These are phyloP conservation scores for Butyriboletus loyo DNA, from an alignment of 768 basidiomycete species.

Conservation along the genomic window DNA sequence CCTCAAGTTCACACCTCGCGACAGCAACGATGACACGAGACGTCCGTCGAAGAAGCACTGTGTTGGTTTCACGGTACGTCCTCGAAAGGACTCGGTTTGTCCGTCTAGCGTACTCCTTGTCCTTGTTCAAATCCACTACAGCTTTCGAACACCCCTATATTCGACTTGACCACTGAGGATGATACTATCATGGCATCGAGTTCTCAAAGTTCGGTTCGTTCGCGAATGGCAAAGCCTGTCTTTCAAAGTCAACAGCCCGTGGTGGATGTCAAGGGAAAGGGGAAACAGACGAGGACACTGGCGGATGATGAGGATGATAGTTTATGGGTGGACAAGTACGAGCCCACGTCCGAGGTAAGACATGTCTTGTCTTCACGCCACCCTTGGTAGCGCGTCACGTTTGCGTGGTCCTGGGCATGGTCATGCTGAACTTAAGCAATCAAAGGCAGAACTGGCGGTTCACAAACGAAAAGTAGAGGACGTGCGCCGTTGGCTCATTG, in stretches of 20 bases:
- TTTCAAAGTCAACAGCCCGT: background rate
- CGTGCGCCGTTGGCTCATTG: slow-evolving; percentile 69
- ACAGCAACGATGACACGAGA: slow-evolving; percentile 11
- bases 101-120: background rate
- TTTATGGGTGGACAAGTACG: slow-evolving; percentile 65
- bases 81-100: background rate
- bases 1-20: slow-evolving; percentile 15
- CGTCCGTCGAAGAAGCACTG: slow-evolving; percentile 23
- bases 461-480: slow-evolving; percentile 78
- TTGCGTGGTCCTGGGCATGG: background rate
- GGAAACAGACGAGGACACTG: slow-evolving; percentile 4
- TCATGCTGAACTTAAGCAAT: background rate
- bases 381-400: background rate
- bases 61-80: slow-evolving; percentile 9
- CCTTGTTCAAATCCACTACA: background rate
- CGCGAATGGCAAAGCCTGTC: background rate
- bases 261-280: slow-evolving; percentile 26
- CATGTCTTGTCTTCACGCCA: background rate
- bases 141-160: slow-evolving; percentile 23
- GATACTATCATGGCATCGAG: slow-evolving; percentile 3
- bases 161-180: slow-evolving; percentile 21
- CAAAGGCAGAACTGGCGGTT: slow-evolving; percentile 70
- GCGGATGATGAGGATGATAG: slow-evolving; percentile 31
- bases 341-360: slow-evolving; percentile 55
- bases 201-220: slow-evolving; percentile 1